A percentile compares a stretch with the other conserved stretches of the same genome.
Evolutionary conservation across 306 rosid genomes (phyloP).

Genomic region (Alnus rubra): DNA sequence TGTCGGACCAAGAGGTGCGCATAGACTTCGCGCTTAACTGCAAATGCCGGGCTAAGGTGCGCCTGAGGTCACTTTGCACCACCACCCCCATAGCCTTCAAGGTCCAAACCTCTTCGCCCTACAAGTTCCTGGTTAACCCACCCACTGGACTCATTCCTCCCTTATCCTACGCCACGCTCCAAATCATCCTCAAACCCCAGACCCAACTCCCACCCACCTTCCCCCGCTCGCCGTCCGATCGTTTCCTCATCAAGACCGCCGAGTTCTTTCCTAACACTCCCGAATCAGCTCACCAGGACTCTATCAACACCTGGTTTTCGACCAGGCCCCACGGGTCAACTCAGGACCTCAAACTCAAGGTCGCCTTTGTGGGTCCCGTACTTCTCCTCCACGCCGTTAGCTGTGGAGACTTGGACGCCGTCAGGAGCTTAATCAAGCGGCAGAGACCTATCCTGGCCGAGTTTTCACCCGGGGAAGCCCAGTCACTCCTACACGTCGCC

Average conservation of each 20-base stretch:
- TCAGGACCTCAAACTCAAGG: conserved; percentile 56
- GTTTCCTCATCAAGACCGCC: conserved; percentile 61
- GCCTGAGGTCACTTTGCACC: conserved; percentile 45
- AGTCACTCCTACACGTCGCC: conserved; percentile 55
- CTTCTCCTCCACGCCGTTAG: conserved; percentile 56
- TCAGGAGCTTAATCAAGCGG: conserved; percentile 55
- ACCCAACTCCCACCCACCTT: conserved; percentile 50
- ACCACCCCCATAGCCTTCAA: conserved; percentile 61
- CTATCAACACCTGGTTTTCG: conserved; percentile 35
- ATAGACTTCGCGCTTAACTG: conserved; percentile 53
- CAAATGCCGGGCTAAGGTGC: conserved; percentile 70
- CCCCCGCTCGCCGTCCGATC: conserved; percentile 75
- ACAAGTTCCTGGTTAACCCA: conserved; percentile 79
- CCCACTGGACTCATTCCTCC: conserved; percentile 63
- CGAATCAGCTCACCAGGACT: conserved; percentile 4
- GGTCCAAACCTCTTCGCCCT: conserved; percentile 74
- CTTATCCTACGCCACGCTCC: conserved; percentile 56
- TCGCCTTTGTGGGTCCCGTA: conserved; percentile 57
- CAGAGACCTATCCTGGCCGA: conserved; percentile 54
- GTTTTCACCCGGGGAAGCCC: conserved; percentile 38
- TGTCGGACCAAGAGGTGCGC: conserved; percentile 61
- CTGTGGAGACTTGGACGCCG: conserved; percentile 45
- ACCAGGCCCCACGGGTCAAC: conserved; percentile 21
- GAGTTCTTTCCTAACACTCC: conserved; percentile 1
- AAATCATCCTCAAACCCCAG: conserved; percentile 79